A percentile compares a stretch with the other conserved stretches of the same genome.
Conservation (phyloP, 1,139 yeast species). For the Pichia sp. region DNA sequence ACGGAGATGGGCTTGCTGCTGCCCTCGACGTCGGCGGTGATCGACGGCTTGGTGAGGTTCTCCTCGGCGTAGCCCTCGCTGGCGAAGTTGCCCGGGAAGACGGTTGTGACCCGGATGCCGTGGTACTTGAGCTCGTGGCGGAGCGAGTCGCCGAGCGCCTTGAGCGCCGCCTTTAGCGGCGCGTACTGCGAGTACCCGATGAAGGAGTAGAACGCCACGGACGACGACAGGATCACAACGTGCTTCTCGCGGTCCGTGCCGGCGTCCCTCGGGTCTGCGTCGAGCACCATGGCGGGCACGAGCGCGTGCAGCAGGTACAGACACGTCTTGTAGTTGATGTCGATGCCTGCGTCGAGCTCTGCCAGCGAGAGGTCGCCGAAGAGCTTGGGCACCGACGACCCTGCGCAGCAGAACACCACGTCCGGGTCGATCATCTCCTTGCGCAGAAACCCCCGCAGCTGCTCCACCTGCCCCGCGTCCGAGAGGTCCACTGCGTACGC, state of each 20-base stretch:
- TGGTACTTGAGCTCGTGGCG: constrained; percentile 78
- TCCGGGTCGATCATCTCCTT: constrained; percentile 47
- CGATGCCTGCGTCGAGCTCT: constrained; percentile 59
- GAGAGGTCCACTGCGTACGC: constrained; percentile 68
- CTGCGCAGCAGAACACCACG: constrained; percentile 80
- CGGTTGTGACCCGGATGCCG: constrained; percentile 55
- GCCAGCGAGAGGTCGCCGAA: constrained; percentile 60
- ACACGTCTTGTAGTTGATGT: constrained; percentile 70
- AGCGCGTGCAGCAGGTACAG: constrained; percentile 65
- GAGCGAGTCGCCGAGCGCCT: constrained; percentile 67
- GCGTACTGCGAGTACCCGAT: constrained; percentile 91
- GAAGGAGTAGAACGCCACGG: constrained; percentile 77
- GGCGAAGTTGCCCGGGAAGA: constrained; percentile 84
- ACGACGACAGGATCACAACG: constrained; percentile 74
- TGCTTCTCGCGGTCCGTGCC: constrained; percentile 40
- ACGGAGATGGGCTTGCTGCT: constrained; percentile 68
- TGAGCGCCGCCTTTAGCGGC: constrained; percentile 80
- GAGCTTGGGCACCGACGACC: constrained; percentile 75
- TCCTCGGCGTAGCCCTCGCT: constrained; percentile 87
- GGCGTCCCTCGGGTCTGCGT: constrained; percentile 1
- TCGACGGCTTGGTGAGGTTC: constrained; percentile 77
- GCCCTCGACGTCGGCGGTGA: constrained; percentile 83
- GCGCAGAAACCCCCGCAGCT: constrained; percentile 35
- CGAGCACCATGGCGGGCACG: constrained; percentile 40
- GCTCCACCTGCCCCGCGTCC: constrained; percentile 41